Evolutionary conservation across 768 basidiomycete genomes (phyloP).

Genomic region (Leucocoprinus leucothites): DNA sequence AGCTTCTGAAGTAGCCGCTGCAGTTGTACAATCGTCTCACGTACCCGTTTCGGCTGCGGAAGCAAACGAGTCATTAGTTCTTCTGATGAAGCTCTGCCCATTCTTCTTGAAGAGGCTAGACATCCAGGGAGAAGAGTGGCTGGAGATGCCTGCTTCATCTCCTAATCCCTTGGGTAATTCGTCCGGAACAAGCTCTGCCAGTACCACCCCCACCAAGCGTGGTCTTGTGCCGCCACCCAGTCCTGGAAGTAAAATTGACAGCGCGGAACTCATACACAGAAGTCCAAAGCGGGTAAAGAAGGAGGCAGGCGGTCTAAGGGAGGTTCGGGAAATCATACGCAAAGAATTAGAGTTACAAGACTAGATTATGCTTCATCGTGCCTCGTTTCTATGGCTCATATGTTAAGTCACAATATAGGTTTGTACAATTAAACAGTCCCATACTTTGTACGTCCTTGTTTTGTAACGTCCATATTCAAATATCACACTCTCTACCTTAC

Average conservation of each 20-base stretch:
- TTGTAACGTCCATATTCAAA: no score
- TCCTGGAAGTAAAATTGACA: slow-evolving; percentile 49
- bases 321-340: slow-evolving; percentile 80
- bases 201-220: slow-evolving; percentile 40
- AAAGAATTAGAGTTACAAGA: slow-evolving; percentile 74
- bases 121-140: slow-evolving; percentile 56
- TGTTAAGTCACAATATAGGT: slow-evolving; percentile 5
- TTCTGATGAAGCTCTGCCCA: slow-evolving; percentile 70
- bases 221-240: slow-evolving; percentile 41
- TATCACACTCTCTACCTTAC: not conserved
- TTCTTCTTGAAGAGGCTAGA: slow-evolving; percentile 72
- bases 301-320: slow-evolving; percentile 70
- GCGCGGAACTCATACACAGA: slow-evolving; percentile 58
- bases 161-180: slow-evolving; percentile 17
- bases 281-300: slow-evolving; percentile 72
- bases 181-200: slow-evolving; percentile 16
- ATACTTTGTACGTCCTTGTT: no score
- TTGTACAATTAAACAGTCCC: slow-evolving; percentile 11
- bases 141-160: slow-evolving; percentile 57
- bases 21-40: slow-evolving; percentile 77
- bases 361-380: slow-evolving; percentile 33
- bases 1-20: slow-evolving; percentile 58
- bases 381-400: not conserved
- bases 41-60: slow-evolving; percentile 78
- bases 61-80: slow-evolving; percentile 67